Base-by-base conservation (phyloP, 257 asterid species). In the Ballota nigra region DNA sequence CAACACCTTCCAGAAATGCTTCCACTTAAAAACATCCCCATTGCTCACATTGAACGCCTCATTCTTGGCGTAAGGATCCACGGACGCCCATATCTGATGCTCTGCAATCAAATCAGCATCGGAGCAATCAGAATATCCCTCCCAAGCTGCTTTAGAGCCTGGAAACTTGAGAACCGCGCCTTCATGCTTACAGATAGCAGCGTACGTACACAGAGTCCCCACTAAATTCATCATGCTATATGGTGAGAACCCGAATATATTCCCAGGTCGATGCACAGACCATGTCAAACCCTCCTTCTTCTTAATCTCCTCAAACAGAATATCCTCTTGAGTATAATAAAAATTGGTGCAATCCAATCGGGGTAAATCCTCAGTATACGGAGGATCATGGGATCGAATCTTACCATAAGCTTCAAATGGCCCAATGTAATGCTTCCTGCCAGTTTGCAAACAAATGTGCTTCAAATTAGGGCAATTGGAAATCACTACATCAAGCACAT, bases 71-170 rank as follows among this genome's bases (percentile, higher is more conserved):
- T 88, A 86, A 3, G 96, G 96, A 82, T 94, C 96, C 65, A 94
- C 97, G 0, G 99, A 85, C 1, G 97, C 88, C 99, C 99, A 94
- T 45, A 94, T 94, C 63, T 91, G 92, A 60, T 94, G 98, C 84
- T 91, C 98, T 0, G 97, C 99, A 28, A 94, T 78, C 82, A 94
- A 82, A 80, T 94, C 97, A 0, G 99, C 96, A 71, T 94, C 97
- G 0, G 97, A 85, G 80, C 95, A 89, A 80, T 89, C 86, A 0
- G 90, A 86, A 63, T 89, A 94, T 1, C 89, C 88, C 1, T 94
- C 87, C 97, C 99, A 94, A 3, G 85, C 91, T 12, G 58, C 85
- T 61, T 88, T 86, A 66, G 73, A 53, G 1, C 99, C 99, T 0
- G 97, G 98, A 72, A 91, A 94, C 84, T 63, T 86, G 80, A 91